Evolutionary conservation across 2,329 filamentous ascomycete species (phyloP).

Genomic region (Cytospora piceae): DNA sequence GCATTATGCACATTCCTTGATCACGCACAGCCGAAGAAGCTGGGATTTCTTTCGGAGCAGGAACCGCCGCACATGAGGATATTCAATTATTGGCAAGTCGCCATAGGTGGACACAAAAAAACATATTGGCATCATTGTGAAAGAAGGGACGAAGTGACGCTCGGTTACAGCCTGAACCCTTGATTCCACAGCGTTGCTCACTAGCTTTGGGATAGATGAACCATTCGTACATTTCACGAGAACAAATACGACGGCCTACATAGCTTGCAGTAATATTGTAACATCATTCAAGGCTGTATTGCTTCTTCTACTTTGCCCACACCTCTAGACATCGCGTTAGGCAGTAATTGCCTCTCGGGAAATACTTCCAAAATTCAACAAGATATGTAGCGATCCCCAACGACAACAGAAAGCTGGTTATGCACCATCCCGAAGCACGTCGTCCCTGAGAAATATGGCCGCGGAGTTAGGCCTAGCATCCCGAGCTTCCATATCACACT

Average conservation of each 20-base stretch:
- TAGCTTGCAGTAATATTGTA: neutral
- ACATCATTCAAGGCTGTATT: neutral
- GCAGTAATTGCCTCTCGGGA: neutral
- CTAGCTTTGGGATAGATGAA: neutral
- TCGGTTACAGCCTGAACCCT: neutral
- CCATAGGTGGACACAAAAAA: neutral
- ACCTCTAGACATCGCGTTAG: neutral
- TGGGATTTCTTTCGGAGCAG: constrained; percentile 11
- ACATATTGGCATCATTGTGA: neutral
- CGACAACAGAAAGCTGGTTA: neutral
- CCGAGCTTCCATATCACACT: too few relatives aligned
- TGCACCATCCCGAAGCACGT: neutral
- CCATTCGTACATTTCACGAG: neutral
- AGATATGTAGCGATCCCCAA: neutral
- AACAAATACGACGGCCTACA: neutral
- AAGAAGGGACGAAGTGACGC: neutral
- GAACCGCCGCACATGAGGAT: neutral
- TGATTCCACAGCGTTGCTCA: neutral
- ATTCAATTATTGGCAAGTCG: neutral
- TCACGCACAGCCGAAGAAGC: constrained; percentile 6
- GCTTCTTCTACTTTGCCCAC: neutral
- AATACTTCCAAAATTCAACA: neutral
- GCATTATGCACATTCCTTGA: constrained; percentile 3
- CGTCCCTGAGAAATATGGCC: neutral
- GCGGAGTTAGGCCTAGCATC: too few relatives aligned